Conservation (phyloP, 306 rosid genomes). For the Prunus mume region DNA sequence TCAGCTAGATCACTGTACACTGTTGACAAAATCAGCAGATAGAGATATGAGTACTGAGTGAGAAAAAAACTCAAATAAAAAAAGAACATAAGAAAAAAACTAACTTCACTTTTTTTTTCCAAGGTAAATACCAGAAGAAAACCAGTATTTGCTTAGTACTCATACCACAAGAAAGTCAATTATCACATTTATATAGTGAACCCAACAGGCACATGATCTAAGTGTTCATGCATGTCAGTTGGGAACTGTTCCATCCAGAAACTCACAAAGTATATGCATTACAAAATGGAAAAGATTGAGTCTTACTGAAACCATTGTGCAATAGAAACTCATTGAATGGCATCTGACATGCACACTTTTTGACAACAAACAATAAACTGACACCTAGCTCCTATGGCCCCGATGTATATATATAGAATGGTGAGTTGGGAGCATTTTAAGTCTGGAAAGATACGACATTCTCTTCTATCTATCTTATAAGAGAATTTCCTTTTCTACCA, state of each 20-base stretch:
- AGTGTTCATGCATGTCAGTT: background rate
- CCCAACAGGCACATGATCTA: background rate
- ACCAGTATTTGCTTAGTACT: background rate
- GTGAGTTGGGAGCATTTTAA: background rate
- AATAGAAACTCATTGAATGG: background rate
- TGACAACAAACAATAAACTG: background rate
- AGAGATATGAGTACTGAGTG: background rate
- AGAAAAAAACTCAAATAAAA: no score
- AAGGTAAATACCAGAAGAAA: background rate
- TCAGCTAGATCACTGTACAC: constrained; percentile 89
- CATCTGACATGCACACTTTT: background rate
- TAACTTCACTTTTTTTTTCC: background rate
- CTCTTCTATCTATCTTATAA: background rate
- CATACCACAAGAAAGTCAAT: background rate
- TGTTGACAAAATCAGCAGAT: constrained; percentile 34
- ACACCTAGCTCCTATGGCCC: background rate
- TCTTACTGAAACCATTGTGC: background rate
- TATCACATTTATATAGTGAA: background rate
- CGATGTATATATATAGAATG: background rate
- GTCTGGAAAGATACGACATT: background rate
- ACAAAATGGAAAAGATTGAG: background rate
- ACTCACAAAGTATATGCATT: background rate
- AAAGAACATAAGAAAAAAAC: background rate
- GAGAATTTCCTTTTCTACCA: background rate
- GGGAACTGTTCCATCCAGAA: background rate